A percentile compares a stretch with the other conserved stretches of the same genome.
Evolutionary conservation across 2,329 filamentous ascomycete genomes (phyloP).

Genomic region (Ilyonectria sp.): DNA sequence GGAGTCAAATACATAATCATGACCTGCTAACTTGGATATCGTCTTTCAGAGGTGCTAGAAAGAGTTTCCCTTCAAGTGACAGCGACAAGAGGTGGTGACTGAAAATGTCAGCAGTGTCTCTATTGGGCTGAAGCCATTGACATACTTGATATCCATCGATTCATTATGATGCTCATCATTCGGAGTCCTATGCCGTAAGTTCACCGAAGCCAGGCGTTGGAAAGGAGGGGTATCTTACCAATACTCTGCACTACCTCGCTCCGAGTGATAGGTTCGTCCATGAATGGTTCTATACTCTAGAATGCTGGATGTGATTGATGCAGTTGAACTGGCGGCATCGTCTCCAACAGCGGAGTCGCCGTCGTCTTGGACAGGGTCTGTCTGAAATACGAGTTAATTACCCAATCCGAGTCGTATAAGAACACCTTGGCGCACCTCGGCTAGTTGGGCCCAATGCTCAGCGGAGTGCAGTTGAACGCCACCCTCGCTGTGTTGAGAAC

Average conservation of each 20-base stretch:
- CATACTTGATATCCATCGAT: slow-evolving; percentile 43
- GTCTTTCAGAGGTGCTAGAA: slow-evolving; percentile 41
- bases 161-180: slow-evolving; percentile 43
- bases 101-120: accelerated
- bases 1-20: slow-evolving; percentile 11
- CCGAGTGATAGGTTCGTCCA: slow-evolving; percentile 43
- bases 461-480: slow-evolving; percentile 6
- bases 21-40: slow-evolving; percentile 39
- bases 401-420: neutral
- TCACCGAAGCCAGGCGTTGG: neutral
- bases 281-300: slow-evolving; percentile 42
- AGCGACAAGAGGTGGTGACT: slow-evolving; percentile 39
- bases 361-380: slow-evolving; percentile 10
- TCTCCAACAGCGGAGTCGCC: slow-evolving; percentile 38
- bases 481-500: neutral
- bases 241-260: slow-evolving; percentile 40
- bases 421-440: neutral
- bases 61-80: slow-evolving; percentile 23
- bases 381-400: neutral
- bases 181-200: slow-evolving; percentile 22
- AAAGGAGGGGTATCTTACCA: slow-evolving; percentile 30
- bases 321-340: slow-evolving; percentile 38
- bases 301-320: slow-evolving; percentile 43
- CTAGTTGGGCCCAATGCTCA: slow-evolving; percentile 11
- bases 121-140: accelerated